phyloP scores from a whole-genome alignment of 305 asterid species.

The Euphrasia arctica region DNA sequence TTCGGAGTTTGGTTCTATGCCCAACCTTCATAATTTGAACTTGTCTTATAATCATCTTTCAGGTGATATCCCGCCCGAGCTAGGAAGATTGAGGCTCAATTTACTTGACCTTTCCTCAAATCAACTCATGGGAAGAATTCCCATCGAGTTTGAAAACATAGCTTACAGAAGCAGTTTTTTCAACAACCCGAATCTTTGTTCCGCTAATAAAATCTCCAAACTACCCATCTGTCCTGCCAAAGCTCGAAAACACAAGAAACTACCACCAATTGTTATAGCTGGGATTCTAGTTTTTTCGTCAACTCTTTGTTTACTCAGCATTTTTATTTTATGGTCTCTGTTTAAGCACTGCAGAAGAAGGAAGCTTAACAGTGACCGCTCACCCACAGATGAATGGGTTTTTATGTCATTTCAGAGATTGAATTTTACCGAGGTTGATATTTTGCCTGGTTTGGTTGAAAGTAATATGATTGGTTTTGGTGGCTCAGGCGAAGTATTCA shows the following conservation, averaged over 20 bases:
- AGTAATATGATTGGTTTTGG: conserved; percentile 75
- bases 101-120: conserved; percentile 72
- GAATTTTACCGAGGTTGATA: conserved; percentile 62
- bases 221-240: conserved; percentile 45
- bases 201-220: conserved; percentile 33
- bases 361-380: conserved; percentile 44
- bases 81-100: conserved; percentile 54
- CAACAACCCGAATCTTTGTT: conserved; percentile 61
- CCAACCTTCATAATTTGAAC: conserved; percentile 63
- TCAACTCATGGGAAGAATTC: conserved; percentile 59
- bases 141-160: conserved; percentile 60
- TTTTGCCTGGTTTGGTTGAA: conserved; percentile 59
- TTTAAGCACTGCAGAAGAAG: conserved; percentile 51
- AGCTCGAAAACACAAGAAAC: conserved; percentile 28
- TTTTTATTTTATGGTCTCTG: conserved; percentile 33
- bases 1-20: conserved; percentile 42
- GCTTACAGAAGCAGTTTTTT: conserved; percentile 73
- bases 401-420: conserved; percentile 81
- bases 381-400: conserved; percentile 31
- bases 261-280: conserved; percentile 42
- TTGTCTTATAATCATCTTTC: conserved; percentile 70
- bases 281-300: conserved; percentile 45
- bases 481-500: conserved; percentile 85
- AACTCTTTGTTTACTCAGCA: conserved; percentile 32
- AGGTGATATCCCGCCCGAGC: conserved; percentile 67